A percentile compares a stretch with the other conserved stretches of the same genome.
Conservation (phyloP, 768 basidiomycete genomes). For the Dacryopinax spathularia region DNA sequence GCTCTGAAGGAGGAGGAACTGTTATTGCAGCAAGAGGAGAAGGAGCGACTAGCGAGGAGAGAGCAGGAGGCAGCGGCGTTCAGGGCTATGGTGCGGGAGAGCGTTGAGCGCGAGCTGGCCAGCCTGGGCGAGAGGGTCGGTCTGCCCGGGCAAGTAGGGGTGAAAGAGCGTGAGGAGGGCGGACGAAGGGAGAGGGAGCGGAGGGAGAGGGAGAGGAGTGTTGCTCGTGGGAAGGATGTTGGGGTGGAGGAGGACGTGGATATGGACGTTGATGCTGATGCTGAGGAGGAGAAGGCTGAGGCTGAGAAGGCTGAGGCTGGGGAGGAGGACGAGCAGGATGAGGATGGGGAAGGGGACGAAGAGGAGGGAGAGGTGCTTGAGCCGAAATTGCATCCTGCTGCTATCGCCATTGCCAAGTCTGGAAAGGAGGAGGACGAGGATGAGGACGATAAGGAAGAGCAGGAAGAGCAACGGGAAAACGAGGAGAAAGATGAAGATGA, state of each 20-base stretch:
- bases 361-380: not conserved
- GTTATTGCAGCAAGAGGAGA: not conserved
- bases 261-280: no score
- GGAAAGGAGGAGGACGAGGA: not conserved
- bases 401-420: no score
- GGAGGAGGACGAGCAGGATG: not conserved
- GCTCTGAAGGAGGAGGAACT: no score
- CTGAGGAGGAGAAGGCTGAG: not conserved
- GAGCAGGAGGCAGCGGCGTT: no score
- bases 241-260: no score
- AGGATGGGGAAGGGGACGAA: not conserved
- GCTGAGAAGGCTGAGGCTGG: not conserved
- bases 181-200: not conserved
- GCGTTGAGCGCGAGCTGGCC: no score
- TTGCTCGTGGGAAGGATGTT: no score
- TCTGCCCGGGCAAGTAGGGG: no score
- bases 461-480: not conserved
- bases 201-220: not conserved
- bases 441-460: not conserved
- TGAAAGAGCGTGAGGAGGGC: not conserved
- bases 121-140: no score
- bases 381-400: no score
- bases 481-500: not conserved
- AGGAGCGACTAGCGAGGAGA: no score
- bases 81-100: no score